Percentiles rank a stretch among this genome's conserved stretches.
Conservation (phyloP, 2,329 filamentous ascomycete species). For the Penicillium sclerotigenum region DNA sequence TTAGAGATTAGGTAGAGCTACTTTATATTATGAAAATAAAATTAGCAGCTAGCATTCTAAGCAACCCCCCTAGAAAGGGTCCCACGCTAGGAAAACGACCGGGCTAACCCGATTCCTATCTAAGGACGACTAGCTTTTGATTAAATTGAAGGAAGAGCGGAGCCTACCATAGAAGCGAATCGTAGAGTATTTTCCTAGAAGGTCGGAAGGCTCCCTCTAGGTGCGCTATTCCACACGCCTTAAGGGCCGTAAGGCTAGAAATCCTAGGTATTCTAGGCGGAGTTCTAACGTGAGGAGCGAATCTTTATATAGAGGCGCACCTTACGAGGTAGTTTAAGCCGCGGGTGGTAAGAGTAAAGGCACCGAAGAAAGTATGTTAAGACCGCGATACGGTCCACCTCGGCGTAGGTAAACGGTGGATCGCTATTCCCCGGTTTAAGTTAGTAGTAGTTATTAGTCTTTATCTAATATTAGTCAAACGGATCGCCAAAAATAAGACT, state of each 20-base stretch:
- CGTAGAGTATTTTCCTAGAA: conserved; percentile 10
- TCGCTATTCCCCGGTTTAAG: neutral
- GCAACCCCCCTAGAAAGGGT: conserved; percentile 1
- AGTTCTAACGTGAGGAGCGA: too few relatives aligned
- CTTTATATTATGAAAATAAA: neutral
- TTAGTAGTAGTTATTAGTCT: too few relatives aligned
- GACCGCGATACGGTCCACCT: conserved; percentile 10
- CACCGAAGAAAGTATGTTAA: conserved; percentile 5
- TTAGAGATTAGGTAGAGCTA: neutral
- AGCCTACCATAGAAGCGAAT: conserved; percentile 7
- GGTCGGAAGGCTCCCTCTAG: conserved; percentile 9
- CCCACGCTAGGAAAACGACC: conserved; percentile 4
- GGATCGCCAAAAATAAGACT: too few relatives aligned
- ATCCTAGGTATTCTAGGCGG: neutral
- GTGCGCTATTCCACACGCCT: conserved; percentile 11
- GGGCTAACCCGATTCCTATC: neutral
- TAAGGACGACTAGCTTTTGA: conserved; percentile 12
- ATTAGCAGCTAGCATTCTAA: neutral
- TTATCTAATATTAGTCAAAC: too few relatives aligned
- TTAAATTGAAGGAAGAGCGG: conserved; percentile 13
- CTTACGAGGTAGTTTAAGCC: too few relatives aligned
- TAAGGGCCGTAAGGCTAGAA: conserved; percentile 1
- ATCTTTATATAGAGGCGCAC: too few relatives aligned
- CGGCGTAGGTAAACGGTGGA: conserved; percentile 8
- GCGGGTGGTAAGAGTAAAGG: neutral